These are phyloP conservation scores for Choiromyces venosus DNA, from an alignment of 495 filamentous ascomycete species.

Conservation along the genomic window DNA sequence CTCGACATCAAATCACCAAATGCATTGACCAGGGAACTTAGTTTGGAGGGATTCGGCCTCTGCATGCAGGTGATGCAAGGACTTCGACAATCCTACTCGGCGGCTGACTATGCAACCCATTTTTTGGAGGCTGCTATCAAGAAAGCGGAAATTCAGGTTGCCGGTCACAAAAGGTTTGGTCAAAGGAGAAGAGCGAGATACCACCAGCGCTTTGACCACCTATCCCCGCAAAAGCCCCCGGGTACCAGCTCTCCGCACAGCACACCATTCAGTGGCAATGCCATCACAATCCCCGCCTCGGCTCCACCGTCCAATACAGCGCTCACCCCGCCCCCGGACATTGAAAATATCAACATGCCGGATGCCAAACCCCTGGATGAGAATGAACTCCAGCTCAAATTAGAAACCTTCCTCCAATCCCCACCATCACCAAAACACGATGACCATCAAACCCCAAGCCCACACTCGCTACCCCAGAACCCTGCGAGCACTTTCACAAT, in stretches of 20 bases:
- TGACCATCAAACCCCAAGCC: background rate
- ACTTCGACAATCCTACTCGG: constrained; percentile 76
- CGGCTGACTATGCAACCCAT: constrained; percentile 76
- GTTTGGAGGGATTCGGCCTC: constrained; percentile 69
- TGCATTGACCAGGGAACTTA: constrained; percentile 59
- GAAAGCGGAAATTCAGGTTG: constrained; percentile 62
- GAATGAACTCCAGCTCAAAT: constrained; percentile 38
- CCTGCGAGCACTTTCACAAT: constrained; percentile 21
- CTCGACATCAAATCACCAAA: constrained; percentile 79
- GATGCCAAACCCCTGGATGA: constrained; percentile 23
- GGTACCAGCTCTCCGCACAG: background rate
- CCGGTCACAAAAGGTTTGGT: constrained; percentile 33
- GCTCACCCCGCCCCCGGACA: constrained; percentile 39
- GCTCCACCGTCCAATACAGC: constrained; percentile 39
- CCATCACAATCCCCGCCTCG: constrained; percentile 38
- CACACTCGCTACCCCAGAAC: background rate
- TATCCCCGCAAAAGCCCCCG: constrained; percentile 5
- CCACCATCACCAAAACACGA: constrained; percentile 38
- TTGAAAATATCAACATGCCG: constrained; percentile 18
- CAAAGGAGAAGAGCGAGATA: constrained; percentile 24
- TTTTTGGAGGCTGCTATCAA: constrained; percentile 80
- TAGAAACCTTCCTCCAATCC: constrained; percentile 40
- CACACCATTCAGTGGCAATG: constrained; percentile 4
- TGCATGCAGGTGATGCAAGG: constrained; percentile 80
- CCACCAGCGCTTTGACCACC: constrained; percentile 15